phyloP scores from a whole-genome alignment of 176 grass and related monocot species.

The Carex littledalei region DNA sequence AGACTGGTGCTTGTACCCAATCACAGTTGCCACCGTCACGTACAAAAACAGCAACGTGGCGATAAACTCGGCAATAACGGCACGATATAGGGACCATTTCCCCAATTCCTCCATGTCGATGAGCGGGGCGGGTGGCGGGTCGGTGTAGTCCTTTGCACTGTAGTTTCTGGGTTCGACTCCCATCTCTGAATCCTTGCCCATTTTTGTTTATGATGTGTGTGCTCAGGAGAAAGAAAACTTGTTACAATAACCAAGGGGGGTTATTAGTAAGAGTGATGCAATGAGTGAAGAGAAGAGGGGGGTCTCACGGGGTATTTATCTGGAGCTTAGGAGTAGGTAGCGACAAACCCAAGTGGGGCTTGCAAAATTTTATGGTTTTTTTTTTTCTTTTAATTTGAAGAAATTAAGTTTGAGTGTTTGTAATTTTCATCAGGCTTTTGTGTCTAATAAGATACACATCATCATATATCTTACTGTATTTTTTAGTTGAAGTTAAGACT shows the following conservation, averaged over 20 bases:
- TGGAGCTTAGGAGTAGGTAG: constrained; percentile 6
- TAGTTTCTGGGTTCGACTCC: constrained; percentile 30
- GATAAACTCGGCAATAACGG: constrained; percentile 87
- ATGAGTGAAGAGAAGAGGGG: constrained; percentile 6
- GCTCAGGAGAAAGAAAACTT: neutral
- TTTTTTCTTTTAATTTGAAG: neutral
- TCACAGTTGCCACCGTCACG: constrained; percentile 73
- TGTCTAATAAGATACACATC: neutral
- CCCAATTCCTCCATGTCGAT: constrained; percentile 68
- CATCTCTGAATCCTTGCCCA: constrained; percentile 36
- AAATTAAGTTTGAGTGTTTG: neutral
- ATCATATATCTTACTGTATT: neutral
- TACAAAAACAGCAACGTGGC: constrained; percentile 93
- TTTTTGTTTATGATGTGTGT: constrained; percentile 13
- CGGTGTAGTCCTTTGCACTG: constrained; percentile 75
- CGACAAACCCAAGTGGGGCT: neutral
- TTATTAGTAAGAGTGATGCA: neutral
- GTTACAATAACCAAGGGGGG: neutral
- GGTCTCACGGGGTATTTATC: constrained; percentile 16
- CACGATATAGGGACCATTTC: constrained; percentile 76
- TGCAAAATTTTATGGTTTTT: constrained; percentile 16
- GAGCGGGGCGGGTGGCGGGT: constrained; percentile 66
- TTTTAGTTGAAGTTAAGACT: neutral
- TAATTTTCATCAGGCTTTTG: neutral
- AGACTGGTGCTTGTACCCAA: constrained; percentile 65